A percentile compares a stretch with the other conserved stretches of the same genome.
Evolutionary conservation across 1,284 basidiomycete genomes (phyloP).

Genomic region (Sphagnurus paluster): DNA sequence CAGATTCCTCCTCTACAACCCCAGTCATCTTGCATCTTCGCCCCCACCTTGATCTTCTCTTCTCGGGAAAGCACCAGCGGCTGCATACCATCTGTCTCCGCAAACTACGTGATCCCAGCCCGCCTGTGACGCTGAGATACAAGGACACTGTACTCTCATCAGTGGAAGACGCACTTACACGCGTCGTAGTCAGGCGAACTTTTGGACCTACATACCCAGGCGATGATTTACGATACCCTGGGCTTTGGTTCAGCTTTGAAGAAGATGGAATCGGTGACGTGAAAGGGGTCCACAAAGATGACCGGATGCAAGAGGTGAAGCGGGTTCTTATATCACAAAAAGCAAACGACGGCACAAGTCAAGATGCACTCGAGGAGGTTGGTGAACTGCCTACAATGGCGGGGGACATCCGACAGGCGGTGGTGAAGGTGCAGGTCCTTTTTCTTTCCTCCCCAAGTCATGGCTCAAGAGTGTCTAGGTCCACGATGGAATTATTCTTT

Average conservation of each 20-base stretch:
- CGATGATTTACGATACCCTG: conserved; percentile 78
- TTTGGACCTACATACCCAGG: conserved; percentile 88
- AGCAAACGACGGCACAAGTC: conserved; percentile 50
- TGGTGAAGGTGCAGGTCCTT: conserved; percentile 58
- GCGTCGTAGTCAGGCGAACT: conserved; percentile 67
- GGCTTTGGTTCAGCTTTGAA: conserved; percentile 79
- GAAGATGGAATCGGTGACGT: conserved; percentile 60
- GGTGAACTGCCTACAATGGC: conserved; percentile 62
- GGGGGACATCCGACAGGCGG: conserved; percentile 66
- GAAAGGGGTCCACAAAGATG: conserved; percentile 50
- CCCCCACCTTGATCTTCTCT: conserved; percentile 77
- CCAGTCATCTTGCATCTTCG: conserved; percentile 78
- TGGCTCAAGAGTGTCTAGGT: too few relatives aligned
- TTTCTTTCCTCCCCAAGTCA: neutral
- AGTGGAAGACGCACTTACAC: conserved; percentile 56
- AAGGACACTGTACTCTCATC: conserved; percentile 65
- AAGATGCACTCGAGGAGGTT: conserved; percentile 70
- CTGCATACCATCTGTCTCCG: conserved; percentile 74
- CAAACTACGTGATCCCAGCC: conserved; percentile 60
- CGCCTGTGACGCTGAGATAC: conserved; percentile 69
- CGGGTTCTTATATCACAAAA: conserved; percentile 74
- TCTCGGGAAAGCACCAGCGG: conserved; percentile 74
- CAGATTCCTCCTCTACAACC: conserved; percentile 67
- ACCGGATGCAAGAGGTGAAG: conserved; percentile 72
- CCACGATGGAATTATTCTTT: conserved; percentile 68